Evolutionary conservation across 1,284 basidiomycete species (phyloP).

Genomic region (Marasmius tenuissimus): DNA sequence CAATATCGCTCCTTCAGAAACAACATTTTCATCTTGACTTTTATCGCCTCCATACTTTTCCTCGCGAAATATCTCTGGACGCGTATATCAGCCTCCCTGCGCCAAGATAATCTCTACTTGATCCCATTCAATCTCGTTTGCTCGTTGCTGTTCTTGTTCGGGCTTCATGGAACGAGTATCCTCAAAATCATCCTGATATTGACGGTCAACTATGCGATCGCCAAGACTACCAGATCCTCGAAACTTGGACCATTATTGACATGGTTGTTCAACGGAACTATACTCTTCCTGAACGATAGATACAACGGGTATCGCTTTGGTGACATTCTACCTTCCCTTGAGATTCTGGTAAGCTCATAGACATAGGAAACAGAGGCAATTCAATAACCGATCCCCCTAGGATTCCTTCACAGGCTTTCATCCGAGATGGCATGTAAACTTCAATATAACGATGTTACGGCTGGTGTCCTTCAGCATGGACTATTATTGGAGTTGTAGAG

Average conservation of each 20-base stretch:
- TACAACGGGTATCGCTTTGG: slow-evolving; percentile 78
- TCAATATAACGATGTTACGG: slow-evolving; percentile 97
- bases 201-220: slow-evolving; percentile 68
- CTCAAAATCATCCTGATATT: slow-evolving; percentile 82
- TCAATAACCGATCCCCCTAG: slow-evolving; percentile 36
- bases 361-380: neutral
- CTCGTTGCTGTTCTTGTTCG: slow-evolving; percentile 69
- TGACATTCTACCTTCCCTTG: slow-evolving; percentile 55
- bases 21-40: slow-evolving; percentile 63
- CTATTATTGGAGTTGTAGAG: slow-evolving; percentile 77
- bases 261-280: slow-evolving; percentile 75
- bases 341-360: slow-evolving; percentile 31
- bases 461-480: slow-evolving; percentile 94
- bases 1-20: slow-evolving; percentile 85
- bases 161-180: slow-evolving; percentile 85
- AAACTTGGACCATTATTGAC: slow-evolving; percentile 52
- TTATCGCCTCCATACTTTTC: slow-evolving; percentile 50
- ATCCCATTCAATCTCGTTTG: slow-evolving; percentile 62
- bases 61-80: slow-evolving; percentile 46
- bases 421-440: slow-evolving; percentile 91
- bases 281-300: slow-evolving; percentile 81
- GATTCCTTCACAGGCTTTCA: slow-evolving; percentile 71
- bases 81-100: slow-evolving; percentile 20
- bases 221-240: slow-evolving; percentile 44
- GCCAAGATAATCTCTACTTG: slow-evolving; percentile 37